Percentiles rank a stretch among this genome's conserved stretches.
Conservation (phyloP, 1,139 yeast genomes). For the Arxiozyma heterogenica region DNA sequence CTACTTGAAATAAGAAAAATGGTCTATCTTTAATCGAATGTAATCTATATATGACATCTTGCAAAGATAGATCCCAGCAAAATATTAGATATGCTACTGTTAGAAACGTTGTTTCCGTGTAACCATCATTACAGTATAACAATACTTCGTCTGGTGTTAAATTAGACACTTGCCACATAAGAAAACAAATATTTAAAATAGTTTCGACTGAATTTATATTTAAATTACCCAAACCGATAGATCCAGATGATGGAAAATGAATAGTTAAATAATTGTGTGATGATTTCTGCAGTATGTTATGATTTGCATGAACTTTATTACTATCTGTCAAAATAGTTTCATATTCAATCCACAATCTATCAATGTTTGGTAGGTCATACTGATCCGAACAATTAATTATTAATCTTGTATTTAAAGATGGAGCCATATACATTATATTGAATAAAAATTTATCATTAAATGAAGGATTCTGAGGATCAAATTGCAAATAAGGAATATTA, state of each 20-base stretch:
- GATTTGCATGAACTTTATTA: neutral
- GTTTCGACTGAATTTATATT: constrained; percentile 37
- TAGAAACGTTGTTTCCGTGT: constrained; percentile 77
- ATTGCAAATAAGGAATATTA: constrained; percentile 23
- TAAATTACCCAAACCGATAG: constrained; percentile 64
- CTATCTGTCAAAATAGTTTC: neutral
- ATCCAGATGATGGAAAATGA: constrained; percentile 79
- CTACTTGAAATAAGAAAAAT: constrained; percentile 72
- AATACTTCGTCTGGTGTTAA: constrained; percentile 26
- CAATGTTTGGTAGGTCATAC: constrained; percentile 30
- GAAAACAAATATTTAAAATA: constrained; percentile 52
- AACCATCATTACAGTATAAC: constrained; percentile 82
- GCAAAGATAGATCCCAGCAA: constrained; percentile 42
- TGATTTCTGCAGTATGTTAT: constrained; percentile 20
- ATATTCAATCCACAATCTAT: constrained; percentile 13
- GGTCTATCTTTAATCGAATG: constrained; percentile 66
- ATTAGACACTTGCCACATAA: constrained; percentile 17
- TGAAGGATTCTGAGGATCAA: constrained; percentile 14
- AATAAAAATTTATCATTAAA: constrained; percentile 20
- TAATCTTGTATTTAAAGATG: constrained; percentile 32
- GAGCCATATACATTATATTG: constrained; percentile 17
- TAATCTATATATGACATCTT: constrained; percentile 46
- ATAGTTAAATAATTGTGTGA: constrained; percentile 21
- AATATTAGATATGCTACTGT: constrained; percentile 65
- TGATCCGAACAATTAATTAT: constrained; percentile 45